phyloP scores from a whole-genome alignment of 2,329 filamentous ascomycete species.

The Diaporthe batatas region DNA sequence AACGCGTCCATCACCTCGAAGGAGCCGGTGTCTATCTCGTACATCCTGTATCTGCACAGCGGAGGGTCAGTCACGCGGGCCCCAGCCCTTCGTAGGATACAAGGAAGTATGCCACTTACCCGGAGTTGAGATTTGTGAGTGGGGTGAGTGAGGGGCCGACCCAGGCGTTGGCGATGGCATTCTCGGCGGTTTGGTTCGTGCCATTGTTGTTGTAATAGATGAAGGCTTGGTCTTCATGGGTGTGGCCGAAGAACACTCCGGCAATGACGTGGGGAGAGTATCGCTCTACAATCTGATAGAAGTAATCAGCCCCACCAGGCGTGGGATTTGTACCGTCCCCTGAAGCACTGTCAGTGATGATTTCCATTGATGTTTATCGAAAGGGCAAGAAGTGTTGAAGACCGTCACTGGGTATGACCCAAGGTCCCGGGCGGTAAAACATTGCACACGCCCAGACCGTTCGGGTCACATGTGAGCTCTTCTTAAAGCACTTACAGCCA shows the following conservation, averaged over 20 bases:
- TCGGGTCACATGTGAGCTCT: too few relatives aligned
- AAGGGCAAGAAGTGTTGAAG: too few relatives aligned
- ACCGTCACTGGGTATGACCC: too few relatives aligned
- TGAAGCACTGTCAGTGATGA: background rate
- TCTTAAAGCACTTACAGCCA: constrained; percentile 56
- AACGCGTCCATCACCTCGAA: constrained; percentile 58
- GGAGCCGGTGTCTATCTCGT: constrained; percentile 59
- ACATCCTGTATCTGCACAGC: constrained; percentile 54
- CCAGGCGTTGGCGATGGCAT: constrained; percentile 56
- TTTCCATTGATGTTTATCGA: background rate
- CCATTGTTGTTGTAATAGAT: constrained; percentile 60
- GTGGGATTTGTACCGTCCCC: constrained; percentile 65
- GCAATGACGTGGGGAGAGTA: constrained; percentile 60
- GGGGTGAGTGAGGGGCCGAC: constrained; percentile 61
- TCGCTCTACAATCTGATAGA: constrained; percentile 57
- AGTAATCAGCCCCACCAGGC: constrained; percentile 58
- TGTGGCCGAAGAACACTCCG: constrained; percentile 58
- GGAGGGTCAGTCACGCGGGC: background rate
- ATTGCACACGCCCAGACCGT: background rate
- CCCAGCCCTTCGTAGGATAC: background rate
- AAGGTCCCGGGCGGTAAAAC: too few relatives aligned
- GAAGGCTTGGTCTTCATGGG: constrained; percentile 59
- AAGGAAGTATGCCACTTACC: constrained; percentile 35
- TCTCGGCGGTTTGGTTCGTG: constrained; percentile 58
- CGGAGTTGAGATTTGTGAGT: constrained; percentile 59